These are phyloP conservation scores for Mycosphaerella sp. DNA, from an alignment of 2,329 filamentous ascomycete species.

Conservation along the genomic window DNA sequence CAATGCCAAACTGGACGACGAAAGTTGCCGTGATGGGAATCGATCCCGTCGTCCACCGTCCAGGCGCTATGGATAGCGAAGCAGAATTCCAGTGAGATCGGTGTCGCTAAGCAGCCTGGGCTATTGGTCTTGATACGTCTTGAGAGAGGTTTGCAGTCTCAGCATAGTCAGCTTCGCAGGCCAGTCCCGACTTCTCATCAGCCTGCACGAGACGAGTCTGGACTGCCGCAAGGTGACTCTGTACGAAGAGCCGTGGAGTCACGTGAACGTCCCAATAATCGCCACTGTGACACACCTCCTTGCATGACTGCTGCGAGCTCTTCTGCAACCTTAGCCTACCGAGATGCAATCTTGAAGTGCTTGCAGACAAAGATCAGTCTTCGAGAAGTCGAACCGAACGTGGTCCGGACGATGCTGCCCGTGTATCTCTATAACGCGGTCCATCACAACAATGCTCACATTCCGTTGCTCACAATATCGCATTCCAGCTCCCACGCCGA, in stretches of 20 bases:
- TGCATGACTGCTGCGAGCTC: slow-evolving; percentile 22
- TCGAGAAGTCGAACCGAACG: slow-evolving; percentile 12
- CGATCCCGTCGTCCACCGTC: too few relatives aligned
- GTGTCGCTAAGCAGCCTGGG: too few relatives aligned
- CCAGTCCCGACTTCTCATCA: neutral
- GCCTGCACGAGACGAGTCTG: neutral
- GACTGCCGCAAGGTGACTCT: neutral
- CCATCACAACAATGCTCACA: slow-evolving; percentile 27
- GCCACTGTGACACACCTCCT: slow-evolving; percentile 13
- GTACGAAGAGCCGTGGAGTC: neutral
- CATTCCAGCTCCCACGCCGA: slow-evolving; percentile 24
- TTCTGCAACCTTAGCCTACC: slow-evolving; percentile 21
- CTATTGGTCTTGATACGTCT: too few relatives aligned
- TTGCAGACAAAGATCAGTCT: slow-evolving; percentile 9
- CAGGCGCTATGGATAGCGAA: too few relatives aligned
- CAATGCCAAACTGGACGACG: too few relatives aligned
- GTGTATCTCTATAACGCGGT: slow-evolving; percentile 12
- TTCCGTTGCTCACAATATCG: slow-evolving; percentile 21
- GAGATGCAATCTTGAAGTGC: slow-evolving; percentile 16
- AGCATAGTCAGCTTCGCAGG: neutral
- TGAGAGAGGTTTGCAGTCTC: too few relatives aligned
- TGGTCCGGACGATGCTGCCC: slow-evolving; percentile 8
- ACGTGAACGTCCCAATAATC: neutral
- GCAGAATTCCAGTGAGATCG: too few relatives aligned
- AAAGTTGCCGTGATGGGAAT: too few relatives aligned